Evolutionary conservation across 306 rosid genomes (phyloP).

Genomic region (Cyclanthera cordifolia): DNA sequence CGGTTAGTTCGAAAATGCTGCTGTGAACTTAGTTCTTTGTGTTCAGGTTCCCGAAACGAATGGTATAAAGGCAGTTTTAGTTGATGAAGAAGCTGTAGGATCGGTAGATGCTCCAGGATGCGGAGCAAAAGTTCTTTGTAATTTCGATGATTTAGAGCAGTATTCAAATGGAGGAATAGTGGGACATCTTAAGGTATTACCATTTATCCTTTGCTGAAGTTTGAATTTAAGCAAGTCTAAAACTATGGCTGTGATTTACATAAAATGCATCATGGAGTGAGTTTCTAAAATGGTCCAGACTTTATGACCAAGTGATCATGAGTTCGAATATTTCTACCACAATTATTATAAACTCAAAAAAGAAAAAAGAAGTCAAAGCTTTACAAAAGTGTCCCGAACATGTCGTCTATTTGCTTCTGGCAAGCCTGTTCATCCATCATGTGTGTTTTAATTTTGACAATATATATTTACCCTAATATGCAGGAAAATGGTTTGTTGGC

Average conservation of each 20-base stretch:
- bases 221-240: not conserved
- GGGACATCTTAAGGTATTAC: conserved; percentile 7
- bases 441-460: not conserved
- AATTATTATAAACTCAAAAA: too few relatives aligned
- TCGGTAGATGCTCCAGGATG: conserved; percentile 32
- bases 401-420: too few relatives aligned
- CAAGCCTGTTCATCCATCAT: too few relatives aligned
- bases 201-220: not conserved
- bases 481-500: not conserved
- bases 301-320: too few relatives aligned
- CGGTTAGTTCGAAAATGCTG: not conserved
- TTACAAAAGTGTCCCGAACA: not conserved
- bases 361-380: too few relatives aligned
- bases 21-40: not conserved
- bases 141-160: conserved; percentile 15
- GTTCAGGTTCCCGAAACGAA: conserved; percentile 47
- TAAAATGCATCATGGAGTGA: not conserved
- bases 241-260: not conserved
- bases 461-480: not conserved
- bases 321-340: too few relatives aligned
- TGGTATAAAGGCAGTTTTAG: conserved; percentile 37
- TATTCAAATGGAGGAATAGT: not conserved
- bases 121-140: conserved; percentile 48
- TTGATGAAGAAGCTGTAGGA: conserved; percentile 72
- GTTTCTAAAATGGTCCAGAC: not conserved